Percentiles rank a stretch among this genome's conserved stretches.
These are phyloP conservation scores for Sclerotinia glacialis DNA, from an alignment of 2,329 filamentous ascomycete genomes.

Conservation along the genomic window DNA sequence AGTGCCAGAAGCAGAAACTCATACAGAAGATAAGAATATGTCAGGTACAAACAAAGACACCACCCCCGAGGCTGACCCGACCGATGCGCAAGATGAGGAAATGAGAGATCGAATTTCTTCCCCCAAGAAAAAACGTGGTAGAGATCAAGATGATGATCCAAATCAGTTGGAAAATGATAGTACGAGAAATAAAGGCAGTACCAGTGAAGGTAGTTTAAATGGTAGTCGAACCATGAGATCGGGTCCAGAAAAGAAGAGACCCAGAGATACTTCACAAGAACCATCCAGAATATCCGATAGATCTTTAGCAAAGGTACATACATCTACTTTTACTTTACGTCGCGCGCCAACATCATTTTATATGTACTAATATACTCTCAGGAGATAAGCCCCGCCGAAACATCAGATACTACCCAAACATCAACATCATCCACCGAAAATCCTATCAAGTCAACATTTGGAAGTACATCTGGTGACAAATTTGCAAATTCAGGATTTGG, in stretches of 20 bases:
- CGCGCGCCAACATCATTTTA: not conserved
- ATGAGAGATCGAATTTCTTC: conserved; percentile 53
- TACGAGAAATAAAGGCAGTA: conserved; percentile 41
- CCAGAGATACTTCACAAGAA: conserved; percentile 47
- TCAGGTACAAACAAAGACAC: conserved; percentile 29
- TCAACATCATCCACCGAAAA: conserved; percentile 23
- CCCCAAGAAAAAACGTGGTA: conserved; percentile 62
- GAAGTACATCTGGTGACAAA: conserved; percentile 34
- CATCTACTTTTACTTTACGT: not conserved
- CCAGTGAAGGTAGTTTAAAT: conserved; percentile 43
- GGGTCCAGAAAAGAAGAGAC: conserved; percentile 65
- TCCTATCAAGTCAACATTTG: conserved; percentile 28
- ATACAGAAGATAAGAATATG: conserved; percentile 37
- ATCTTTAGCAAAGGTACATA: conserved; percentile 31
- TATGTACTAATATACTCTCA: conserved; percentile 20
- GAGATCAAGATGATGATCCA: conserved; percentile 46
- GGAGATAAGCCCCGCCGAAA: conserved; percentile 20
- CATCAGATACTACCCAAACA: conserved; percentile 20
- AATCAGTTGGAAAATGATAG: conserved; percentile 40
- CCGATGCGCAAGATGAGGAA: conserved; percentile 43
- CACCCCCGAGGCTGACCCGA: conserved; percentile 40
- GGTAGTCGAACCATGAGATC: conserved; percentile 43
- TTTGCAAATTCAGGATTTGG: conserved; percentile 69
- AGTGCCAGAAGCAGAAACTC: conserved; percentile 32
- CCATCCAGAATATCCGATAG: conserved; percentile 33